Conservation (phyloP, 179 eudicot genomes). For the Spinacia oleracea region DNA sequence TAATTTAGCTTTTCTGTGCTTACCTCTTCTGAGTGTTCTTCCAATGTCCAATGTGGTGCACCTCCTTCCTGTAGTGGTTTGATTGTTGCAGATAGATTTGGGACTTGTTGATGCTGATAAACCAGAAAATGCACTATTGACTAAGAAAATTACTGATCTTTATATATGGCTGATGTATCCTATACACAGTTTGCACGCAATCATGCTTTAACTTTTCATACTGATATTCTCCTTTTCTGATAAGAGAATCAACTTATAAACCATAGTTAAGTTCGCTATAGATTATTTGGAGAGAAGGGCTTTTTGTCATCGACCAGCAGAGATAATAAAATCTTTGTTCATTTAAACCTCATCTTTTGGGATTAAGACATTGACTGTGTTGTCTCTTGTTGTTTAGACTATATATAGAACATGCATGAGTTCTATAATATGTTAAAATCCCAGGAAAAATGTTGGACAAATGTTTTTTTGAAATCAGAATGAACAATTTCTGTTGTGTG, state of each 20-base stretch:
- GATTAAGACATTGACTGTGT: too few relatives aligned
- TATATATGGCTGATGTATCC: neutral
- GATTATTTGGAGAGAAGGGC: neutral
- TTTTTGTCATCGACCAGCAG: too few relatives aligned
- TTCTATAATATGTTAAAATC: neutral
- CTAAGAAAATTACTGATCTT: neutral
- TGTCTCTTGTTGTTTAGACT: too few relatives aligned
- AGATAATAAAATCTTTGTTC: too few relatives aligned
- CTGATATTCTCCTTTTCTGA: neutral
- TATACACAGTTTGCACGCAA: neutral
- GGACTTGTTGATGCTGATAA: neutral
- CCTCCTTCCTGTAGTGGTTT: neutral
- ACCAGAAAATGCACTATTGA: neutral
- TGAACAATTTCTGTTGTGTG: neutral
- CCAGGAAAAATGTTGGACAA: neutral
- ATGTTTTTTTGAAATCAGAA: neutral
- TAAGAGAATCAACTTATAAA: neutral
- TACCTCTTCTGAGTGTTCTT: neutral
- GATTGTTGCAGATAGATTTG: neutral
- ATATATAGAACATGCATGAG: neutral
- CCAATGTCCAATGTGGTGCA: neutral
- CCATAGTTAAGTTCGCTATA: neutral
- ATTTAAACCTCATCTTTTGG: too few relatives aligned
- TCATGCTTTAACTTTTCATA: constrained; percentile 12
- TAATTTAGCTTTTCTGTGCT: neutral